phyloP scores from a whole-genome alignment of 2,329 filamentous ascomycete genomes.

The Myriosclerotinia scirpicola region DNA sequence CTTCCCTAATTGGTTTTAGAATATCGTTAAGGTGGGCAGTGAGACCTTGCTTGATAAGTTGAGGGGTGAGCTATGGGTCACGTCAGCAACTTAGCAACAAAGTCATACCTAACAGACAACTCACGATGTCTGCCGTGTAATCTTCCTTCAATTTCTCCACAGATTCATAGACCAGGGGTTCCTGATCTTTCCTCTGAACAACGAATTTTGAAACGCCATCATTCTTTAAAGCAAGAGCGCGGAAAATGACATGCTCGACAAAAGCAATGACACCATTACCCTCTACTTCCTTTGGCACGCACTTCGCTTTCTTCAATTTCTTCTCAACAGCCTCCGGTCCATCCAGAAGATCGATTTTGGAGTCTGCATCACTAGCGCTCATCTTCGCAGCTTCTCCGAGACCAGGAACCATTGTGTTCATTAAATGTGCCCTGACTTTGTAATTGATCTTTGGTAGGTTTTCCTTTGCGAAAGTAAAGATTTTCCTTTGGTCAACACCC shows the following conservation, averaged over 20 bases:
- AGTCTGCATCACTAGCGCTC: constrained; percentile 62
- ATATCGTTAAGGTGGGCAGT: constrained; percentile 70
- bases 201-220: constrained; percentile 58
- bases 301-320: constrained; percentile 22
- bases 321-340: constrained; percentile 21
- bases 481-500: constrained; percentile 82
- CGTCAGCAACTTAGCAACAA: constrained; percentile 24
- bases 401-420: constrained; percentile 89
- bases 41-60: constrained; percentile 83
- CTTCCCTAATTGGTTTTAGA: constrained; percentile 73
- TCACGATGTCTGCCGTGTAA: constrained; percentile 17
- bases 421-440: constrained; percentile 66
- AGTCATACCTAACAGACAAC: background rate
- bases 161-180: constrained; percentile 20
- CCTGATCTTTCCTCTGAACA: constrained; percentile 22
- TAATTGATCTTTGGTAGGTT: constrained; percentile 85
- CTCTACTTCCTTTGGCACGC: constrained; percentile 23
- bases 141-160: constrained; percentile 21
- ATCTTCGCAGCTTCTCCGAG: constrained; percentile 80
- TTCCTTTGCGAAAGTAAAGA: constrained; percentile 83
- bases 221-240: constrained; percentile 61
- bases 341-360: constrained; percentile 23
- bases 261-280: constrained; percentile 74
- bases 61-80: constrained; percentile 67
- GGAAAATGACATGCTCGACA: constrained; percentile 73